phyloP scores from a whole-genome alignment of 1,139 yeast species.

The Pichia sp. region DNA sequence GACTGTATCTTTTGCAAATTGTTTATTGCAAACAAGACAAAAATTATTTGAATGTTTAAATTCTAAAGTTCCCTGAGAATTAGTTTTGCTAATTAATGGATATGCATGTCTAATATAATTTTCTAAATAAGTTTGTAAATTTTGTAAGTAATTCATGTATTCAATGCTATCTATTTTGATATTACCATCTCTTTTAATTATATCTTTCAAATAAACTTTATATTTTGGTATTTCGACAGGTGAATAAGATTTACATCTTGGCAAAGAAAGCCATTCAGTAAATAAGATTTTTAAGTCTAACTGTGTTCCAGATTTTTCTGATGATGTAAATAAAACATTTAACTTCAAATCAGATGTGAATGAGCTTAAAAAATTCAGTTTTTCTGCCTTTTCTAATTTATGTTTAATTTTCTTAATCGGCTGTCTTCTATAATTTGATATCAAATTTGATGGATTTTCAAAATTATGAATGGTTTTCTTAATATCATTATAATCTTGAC shows the following conservation, averaged over 20 bases:
- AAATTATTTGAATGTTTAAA: conserved; percentile 23
- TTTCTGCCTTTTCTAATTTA: not conserved
- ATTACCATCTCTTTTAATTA: conserved; percentile 13
- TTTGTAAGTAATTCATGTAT: conserved; percentile 41
- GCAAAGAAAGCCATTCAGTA: conserved; percentile 44
- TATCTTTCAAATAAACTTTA: conserved; percentile 13
- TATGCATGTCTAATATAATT: conserved; percentile 40
- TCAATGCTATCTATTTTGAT: conserved; percentile 3
- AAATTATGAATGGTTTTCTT: conserved; percentile 4
- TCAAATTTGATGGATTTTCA: conserved; percentile 3
- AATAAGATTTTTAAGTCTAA: conserved; percentile 52
- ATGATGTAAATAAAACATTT: conserved; percentile 45
- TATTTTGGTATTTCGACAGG: conserved; percentile 19
- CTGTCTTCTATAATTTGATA: not conserved
- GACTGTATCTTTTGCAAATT: conserved; percentile 60
- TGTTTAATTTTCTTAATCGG: conserved; percentile 19
- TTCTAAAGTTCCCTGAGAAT: not conserved
- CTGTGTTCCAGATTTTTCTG: conserved; percentile 60
- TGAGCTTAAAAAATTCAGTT: conserved; percentile 31
- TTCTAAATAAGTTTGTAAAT: conserved; percentile 41
- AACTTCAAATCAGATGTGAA: conserved; percentile 45
- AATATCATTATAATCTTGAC: conserved; percentile 5
- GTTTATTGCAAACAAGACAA: conserved; percentile 61
- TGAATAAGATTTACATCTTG: conserved; percentile 25
- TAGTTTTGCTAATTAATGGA: conserved; percentile 39